Percentiles rank a stretch among this genome's conserved stretches.
phyloP scores from a whole-genome alignment of 176 grass and related monocot genomes.

The Musa acuminata region DNA sequence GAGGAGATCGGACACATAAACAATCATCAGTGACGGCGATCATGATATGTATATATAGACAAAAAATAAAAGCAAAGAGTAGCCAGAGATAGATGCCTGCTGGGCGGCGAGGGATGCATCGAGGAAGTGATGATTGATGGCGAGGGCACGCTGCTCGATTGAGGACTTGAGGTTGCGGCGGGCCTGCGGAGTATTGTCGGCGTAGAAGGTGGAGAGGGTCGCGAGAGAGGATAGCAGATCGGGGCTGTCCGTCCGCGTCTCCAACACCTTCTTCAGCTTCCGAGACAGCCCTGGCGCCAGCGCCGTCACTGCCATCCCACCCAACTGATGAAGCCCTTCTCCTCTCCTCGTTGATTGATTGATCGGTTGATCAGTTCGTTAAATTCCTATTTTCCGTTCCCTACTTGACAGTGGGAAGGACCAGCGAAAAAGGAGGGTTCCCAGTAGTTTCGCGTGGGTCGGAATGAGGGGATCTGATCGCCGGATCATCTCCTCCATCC shows the following conservation, averaged over 20 bases:
- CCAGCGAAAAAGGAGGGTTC: too few relatives aligned
- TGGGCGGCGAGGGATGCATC: slow-evolving; percentile 71
- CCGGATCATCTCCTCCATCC: too few relatives aligned
- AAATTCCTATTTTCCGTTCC: background rate
- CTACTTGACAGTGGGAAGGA: too few relatives aligned
- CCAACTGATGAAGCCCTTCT: background rate
- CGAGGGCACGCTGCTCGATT: slow-evolving; percentile 73
- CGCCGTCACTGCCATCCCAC: slow-evolving; percentile 29
- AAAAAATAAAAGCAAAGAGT: background rate
- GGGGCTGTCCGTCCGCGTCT: slow-evolving; percentile 83
- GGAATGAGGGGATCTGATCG: too few relatives aligned
- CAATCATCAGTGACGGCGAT: background rate
- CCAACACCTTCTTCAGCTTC: slow-evolving; percentile 98
- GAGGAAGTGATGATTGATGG: slow-evolving; percentile 94
- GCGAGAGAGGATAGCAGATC: slow-evolving; percentile 86
- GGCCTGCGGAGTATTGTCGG: slow-evolving; percentile 77
- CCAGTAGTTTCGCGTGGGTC: too few relatives aligned
- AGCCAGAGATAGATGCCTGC: slow-evolving; percentile 22
- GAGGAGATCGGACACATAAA: background rate
- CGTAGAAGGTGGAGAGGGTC: slow-evolving; percentile 82
- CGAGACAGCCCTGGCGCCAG: slow-evolving; percentile 71
- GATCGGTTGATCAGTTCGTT: background rate
- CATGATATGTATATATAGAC: background rate
- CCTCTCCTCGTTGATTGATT: background rate
- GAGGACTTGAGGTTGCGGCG: slow-evolving; percentile 95